phyloP scores from a whole-genome alignment of 2,329 filamentous ascomycete species.

The Stachybotrys echinatus region DNA sequence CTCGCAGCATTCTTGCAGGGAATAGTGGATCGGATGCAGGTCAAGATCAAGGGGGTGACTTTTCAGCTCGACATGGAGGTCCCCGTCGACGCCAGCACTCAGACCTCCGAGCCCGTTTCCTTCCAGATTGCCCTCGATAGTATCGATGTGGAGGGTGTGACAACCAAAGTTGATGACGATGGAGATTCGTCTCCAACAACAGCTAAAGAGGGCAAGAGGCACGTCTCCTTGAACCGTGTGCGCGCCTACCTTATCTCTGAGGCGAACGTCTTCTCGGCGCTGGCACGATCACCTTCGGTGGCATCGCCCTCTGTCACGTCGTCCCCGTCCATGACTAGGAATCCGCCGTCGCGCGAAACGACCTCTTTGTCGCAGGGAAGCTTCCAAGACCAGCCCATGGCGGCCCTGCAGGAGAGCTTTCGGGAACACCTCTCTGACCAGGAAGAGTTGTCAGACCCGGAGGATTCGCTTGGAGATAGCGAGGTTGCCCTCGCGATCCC shows the following conservation, averaged over 20 bases:
- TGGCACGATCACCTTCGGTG: conserved; percentile 53
- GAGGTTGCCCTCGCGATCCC: conserved; percentile 53
- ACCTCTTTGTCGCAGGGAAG: conserved; percentile 20
- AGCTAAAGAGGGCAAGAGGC: conserved; percentile 59
- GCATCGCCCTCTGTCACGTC: conserved; percentile 34
- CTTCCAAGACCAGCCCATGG: conserved; percentile 16
- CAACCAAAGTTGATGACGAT: conserved; percentile 27
- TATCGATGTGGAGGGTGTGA: conserved; percentile 64
- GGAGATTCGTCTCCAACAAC: conserved; percentile 28
- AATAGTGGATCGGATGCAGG: conserved; percentile 64
- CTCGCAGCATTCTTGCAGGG: conserved; percentile 69
- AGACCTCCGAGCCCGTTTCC: conserved; percentile 50
- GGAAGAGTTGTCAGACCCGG: conserved; percentile 13
- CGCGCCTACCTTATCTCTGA: conserved; percentile 63
- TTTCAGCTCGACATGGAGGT: conserved; percentile 61
- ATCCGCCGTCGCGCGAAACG: conserved; percentile 25
- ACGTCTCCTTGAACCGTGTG: conserved; percentile 58
- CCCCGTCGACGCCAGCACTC: conserved; percentile 40
- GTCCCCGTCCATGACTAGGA: conserved; percentile 45
- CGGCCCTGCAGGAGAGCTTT: conserved; percentile 19
- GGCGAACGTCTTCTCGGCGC: conserved; percentile 57
- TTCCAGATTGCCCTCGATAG: conserved; percentile 61
- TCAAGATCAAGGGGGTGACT: conserved; percentile 59
- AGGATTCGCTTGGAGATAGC: conserved; percentile 37
- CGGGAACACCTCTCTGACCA: conserved; percentile 14